Evolutionary conservation across 768 basidiomycete species (phyloP), one percentile per base, ranked within the genome.

Genomic region (Boletus rubescentipes): DNA sequence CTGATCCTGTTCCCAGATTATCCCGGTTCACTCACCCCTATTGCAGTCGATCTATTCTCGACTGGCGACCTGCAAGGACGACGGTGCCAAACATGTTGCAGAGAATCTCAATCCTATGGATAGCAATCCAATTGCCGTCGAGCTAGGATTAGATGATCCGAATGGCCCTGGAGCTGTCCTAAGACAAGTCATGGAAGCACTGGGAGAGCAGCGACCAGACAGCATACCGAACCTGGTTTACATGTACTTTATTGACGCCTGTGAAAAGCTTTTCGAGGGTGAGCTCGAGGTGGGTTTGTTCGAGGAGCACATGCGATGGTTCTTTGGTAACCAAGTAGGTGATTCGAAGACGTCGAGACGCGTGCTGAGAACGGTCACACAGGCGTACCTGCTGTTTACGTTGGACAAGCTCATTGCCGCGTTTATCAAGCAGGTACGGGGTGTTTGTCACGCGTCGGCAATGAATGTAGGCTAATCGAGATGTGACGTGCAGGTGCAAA

Each of bases 261-360:
- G 91, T 68, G 96, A 98, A 72, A 91, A 91, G 77, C 71, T 96
- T 38, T 98, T 98, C 67, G 93, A 93, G 63, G 87, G 83, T 57
- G 95, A 98, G 66, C 78, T 98, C 55, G 97, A 98, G 69, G 90
- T 88, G 66, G 74, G 80, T n/a, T 84, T 86, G 20, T 98, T 94
- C 63, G 96, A 98, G 70, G 97, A 98, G 68, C 91, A 93, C 65
- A 85, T 98, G 84, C 77, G 97, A 59, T 91, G 92, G 83, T 90
- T 95, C 74, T 94, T 93, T 74, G 90, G 91, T 31, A 92, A 85
- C 56, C 87, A 86, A 81, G 89, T 89, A 70, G 58, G 78, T 49
- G 44, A 38, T 15, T 5, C n/a, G 15, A 35, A 38, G 36, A 29
- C 11, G 39, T 18, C 5, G 10, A 29, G 51, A 30, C 16, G 14